Base-by-base conservation (phyloP, 192 early-diverging fungal genomes). In the Pilaira anomala region DNA sequence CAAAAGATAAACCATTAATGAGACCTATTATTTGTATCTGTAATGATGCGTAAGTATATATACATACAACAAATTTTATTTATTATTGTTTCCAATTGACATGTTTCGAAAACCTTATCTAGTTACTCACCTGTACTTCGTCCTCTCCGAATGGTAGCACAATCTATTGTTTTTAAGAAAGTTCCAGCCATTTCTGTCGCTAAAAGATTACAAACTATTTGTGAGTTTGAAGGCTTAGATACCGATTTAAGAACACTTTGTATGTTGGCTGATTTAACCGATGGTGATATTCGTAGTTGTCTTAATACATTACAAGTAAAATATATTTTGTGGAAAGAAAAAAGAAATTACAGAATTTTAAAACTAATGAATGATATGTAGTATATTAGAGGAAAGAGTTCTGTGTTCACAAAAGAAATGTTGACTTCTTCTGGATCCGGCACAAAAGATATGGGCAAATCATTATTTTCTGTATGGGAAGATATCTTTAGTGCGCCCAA, bases 11-110 rank as follows among this genome's bases (percentile, higher is more conserved):
- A 4, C 84, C 85, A 6, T 77, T 96, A 19, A 74, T 91, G 52
- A 80, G 95, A 4, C 97, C 97, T 48, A 95, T 99, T 52, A 97
- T 99, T 39, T 99, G 95, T 72, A 96, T 99, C 60, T 99, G 97
- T 83, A 99, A 99, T 73, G 94, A 97, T 74, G 87, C 80, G 85
- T 90, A 83, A 65, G 45, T 73, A 79, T 49, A 36, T 7, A 29
- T 28, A 0, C 41, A 26, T 21, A n/a, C n/a, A n/a, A n/a, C n/a
- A n/a, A n/a, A n/a, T n/a, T n/a, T n/a, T n/a, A n/a, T n/a, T n/a
- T n/a, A n/a, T n/a, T n/a, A n/a, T n/a, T n/a, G n/a, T n/a, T n/a
- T n/a, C n/a, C 25, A 29, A 26, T 18, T 29, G 3, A 25, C 3
- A 19, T 44, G 0, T 46, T 24, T 13, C 33, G 46, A 13, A 30